Conservation (phyloP, 495 filamentous ascomycete species). For the Neurospora africana region DNA sequence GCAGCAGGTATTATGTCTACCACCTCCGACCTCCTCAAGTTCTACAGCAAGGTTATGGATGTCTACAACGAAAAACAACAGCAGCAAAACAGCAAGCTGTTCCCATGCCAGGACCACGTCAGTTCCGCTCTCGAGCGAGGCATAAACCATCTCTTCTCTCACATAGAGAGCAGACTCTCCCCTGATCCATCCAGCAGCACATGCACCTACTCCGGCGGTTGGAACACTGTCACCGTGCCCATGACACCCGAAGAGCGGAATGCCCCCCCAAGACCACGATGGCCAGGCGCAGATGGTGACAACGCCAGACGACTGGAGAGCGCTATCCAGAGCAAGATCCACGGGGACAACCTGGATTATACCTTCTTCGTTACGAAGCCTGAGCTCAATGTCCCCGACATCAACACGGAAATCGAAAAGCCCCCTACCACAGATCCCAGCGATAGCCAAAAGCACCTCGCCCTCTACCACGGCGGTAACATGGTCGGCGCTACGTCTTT, state of each 20-base stretch:
- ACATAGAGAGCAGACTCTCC: background rate
- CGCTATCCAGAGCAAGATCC: background rate
- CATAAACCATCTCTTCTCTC: background rate
- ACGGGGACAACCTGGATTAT: background rate
- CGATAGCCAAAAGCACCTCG: background rate
- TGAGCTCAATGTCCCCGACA: background rate
- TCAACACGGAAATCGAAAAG: background rate
- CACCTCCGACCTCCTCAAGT: constrained; percentile 5
- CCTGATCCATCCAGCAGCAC: background rate
- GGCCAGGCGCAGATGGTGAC: constrained; percentile 13
- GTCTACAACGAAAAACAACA: background rate
- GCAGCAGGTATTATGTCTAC: constrained; percentile 14
- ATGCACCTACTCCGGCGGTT: constrained; percentile 9
- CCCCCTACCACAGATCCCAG: background rate
- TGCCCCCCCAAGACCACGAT: background rate
- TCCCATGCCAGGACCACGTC: too few species aligned
- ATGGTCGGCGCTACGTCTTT: constrained; percentile 17
- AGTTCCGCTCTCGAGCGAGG: constrained; percentile 3
- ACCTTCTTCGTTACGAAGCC: background rate
- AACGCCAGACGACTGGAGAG: constrained; percentile 5
- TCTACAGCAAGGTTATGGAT: constrained; percentile 3
- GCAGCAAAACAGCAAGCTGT: too few species aligned
- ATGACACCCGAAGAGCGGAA: background rate
- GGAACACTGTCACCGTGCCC: constrained; percentile 2
- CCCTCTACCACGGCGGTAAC: constrained; percentile 16